Evolutionary conservation across 768 basidiomycete genomes (phyloP).

Genomic region (Rhizopogon rudus): DNA sequence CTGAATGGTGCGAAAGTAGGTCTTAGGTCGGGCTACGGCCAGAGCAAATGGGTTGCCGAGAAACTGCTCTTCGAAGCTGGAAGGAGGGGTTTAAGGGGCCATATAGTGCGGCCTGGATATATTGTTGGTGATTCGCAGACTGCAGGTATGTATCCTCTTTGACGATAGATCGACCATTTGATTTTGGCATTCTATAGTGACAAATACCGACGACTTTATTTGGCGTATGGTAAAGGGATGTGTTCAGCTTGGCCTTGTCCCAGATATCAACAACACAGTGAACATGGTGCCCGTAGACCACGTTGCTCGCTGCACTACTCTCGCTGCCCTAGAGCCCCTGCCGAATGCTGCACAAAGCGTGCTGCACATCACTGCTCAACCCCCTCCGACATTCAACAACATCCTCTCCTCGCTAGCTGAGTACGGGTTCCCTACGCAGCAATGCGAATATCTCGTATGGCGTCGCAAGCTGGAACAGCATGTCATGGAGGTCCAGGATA

Average conservation of each 20-base stretch:
- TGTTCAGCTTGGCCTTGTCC: constrained; percentile 91
- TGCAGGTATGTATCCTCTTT: constrained; percentile 55
- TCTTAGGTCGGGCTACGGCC: constrained; percentile 91
- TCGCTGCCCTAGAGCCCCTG: constrained; percentile 64
- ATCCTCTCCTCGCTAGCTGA: constrained; percentile 66
- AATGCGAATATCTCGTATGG: constrained; percentile 91
- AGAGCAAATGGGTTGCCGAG: constrained; percentile 98
- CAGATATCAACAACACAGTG: constrained; percentile 96
- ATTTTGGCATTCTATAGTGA: constrained; percentile 47
- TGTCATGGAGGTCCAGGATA: constrained; percentile 91
- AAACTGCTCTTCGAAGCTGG: constrained; percentile 92
- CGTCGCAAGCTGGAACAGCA: constrained; percentile 89
- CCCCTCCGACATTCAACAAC: constrained; percentile 85
- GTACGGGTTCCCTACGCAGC: constrained; percentile 77
- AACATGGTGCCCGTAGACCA: constrained; percentile 99
- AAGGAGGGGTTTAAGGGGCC: constrained; percentile 74
- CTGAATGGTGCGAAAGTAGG: constrained; percentile 75
- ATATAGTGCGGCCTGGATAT: constrained; percentile 92
- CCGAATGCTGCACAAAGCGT: constrained; percentile 48
- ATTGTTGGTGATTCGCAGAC: constrained; percentile 88
- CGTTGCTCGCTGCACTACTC: constrained; percentile 77
- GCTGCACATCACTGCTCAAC: constrained; percentile 81
- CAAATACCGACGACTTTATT: constrained; percentile 98
- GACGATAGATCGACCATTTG: neutral
- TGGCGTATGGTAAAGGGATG: constrained; percentile 99